phyloP scores from a whole-genome alignment of 2,329 filamentous ascomycete genomes.

The Claviceps lovelessii region DNA sequence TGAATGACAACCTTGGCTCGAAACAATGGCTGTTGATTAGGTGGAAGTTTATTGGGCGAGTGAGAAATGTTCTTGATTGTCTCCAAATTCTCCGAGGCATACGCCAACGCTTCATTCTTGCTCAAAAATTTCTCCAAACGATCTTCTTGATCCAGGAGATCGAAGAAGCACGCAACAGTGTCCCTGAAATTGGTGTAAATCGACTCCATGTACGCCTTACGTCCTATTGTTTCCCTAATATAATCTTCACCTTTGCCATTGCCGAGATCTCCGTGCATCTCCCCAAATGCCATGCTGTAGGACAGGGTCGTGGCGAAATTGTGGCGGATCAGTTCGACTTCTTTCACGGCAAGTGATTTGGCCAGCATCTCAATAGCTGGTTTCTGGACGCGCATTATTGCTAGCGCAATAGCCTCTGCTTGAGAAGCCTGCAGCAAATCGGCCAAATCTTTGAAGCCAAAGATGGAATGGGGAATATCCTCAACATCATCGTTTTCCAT shows the following conservation, averaged over 20 bases:
- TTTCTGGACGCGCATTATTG: conserved; percentile 67
- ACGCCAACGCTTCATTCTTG: conserved; percentile 41
- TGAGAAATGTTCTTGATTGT: conserved; percentile 56
- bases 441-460: conserved; percentile 56
- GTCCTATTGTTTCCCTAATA: conserved; percentile 55
- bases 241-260: conserved; percentile 46
- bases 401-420: conserved; percentile 64
- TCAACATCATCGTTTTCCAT: conserved; percentile 51
- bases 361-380: conserved; percentile 48
- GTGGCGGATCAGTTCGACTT: conserved; percentile 43
- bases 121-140: conserved; percentile 53
- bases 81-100: conserved; percentile 49
- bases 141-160: conserved; percentile 64
- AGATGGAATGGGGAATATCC: conserved; percentile 73
- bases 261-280: conserved; percentile 16
- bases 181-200: conserved; percentile 59
- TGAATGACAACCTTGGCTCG: conserved; percentile 60
- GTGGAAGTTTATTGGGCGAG: conserved; percentile 51
- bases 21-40: conserved; percentile 79
- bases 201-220: conserved; percentile 46
- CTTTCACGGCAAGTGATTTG: conserved; percentile 36
- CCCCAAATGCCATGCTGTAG: conserved; percentile 60
- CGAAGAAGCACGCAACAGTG: conserved; percentile 63
- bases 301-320: conserved; percentile 70
- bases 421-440: conserved; percentile 58